Conservation (phyloP, 2,329 filamentous ascomycete genomes). For the Hypocrella siamensis region DNA sequence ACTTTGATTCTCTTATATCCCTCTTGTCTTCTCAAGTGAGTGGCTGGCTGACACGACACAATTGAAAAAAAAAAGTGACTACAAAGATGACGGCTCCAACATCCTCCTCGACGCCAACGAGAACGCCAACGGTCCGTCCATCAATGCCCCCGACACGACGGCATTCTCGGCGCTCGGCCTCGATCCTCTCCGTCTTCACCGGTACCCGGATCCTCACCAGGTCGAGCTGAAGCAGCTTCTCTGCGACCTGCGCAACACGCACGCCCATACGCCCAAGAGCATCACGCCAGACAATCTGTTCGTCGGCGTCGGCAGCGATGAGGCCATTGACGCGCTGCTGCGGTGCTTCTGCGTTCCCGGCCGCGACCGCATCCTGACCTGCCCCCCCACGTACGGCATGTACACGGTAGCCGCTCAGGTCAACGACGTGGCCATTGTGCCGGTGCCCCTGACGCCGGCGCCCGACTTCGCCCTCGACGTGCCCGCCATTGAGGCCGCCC, state of each 20-base stretch:
- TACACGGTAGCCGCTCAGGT: conserved; percentile 88
- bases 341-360: conserved; percentile 86
- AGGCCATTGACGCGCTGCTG: conserved; percentile 88
- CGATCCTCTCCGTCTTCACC: conserved; percentile 70
- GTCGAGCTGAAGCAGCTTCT: conserved; percentile 70
- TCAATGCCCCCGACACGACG: conserved; percentile 34
- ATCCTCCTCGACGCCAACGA: conserved; percentile 96
- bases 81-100: conserved; percentile 95
- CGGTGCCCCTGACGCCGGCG: conserved; percentile 62
- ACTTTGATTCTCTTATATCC: conserved; percentile 1
- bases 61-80: conserved; percentile 69
- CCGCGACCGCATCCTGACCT: conserved; percentile 80
- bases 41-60: conserved; percentile 9
- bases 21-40: background rate
- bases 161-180: conserved; percentile 25
- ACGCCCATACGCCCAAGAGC: conserved; percentile 57
- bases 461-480: conserved; percentile 63
- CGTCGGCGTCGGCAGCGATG: conserved; percentile 89
- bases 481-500: conserved; percentile 46
- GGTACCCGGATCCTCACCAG: conserved; percentile 96
- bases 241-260: conserved; percentile 75
- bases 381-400: conserved; percentile 97
- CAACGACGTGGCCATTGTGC: conserved; percentile 78
- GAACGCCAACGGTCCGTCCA: conserved; percentile 81
- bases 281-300: conserved; percentile 76